A percentile compares a stretch with the other conserved stretches of the same genome.
Evolutionary conservation across 371 early-diverging fungal species (phyloP).

Genomic region (Mortierella sp.): DNA sequence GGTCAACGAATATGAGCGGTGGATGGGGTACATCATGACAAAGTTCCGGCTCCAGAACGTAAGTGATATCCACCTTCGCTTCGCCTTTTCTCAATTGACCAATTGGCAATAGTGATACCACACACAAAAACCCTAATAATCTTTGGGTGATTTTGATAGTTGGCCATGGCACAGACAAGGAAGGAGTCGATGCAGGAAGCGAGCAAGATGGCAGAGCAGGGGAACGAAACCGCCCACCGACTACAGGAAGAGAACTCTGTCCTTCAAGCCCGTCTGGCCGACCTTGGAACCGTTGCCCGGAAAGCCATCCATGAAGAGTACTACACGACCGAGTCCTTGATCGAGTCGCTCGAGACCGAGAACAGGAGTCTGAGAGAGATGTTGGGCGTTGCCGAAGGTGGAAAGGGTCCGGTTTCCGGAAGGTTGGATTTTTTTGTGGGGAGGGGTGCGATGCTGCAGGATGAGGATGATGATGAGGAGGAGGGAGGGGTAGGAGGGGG

Average conservation of each 20-base stretch:
- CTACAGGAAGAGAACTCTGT: slow-evolving; percentile 42
- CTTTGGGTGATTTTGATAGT: no score
- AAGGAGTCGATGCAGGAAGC: slow-evolving; percentile 54
- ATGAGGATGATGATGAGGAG: slow-evolving; percentile 21
- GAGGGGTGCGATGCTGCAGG: slow-evolving; percentile 1
- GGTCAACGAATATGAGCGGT: slow-evolving; percentile 47
- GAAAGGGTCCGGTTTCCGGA: slow-evolving; percentile 12
- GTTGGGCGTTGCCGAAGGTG: slow-evolving; percentile 39
- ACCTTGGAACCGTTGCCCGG: slow-evolving; percentile 38
- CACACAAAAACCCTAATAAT: background rate
- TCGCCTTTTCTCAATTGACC: background rate
- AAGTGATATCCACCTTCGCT: slow-evolving; percentile 4
- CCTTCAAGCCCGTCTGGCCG: slow-evolving; percentile 30
- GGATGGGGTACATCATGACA: slow-evolving; percentile 55
- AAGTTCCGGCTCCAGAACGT: slow-evolving; percentile 56
- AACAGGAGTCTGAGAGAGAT: slow-evolving; percentile 45
- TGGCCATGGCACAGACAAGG: slow-evolving; percentile 53
- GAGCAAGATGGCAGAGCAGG: slow-evolving; percentile 51
- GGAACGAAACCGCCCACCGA: slow-evolving; percentile 31
- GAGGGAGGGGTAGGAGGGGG: slow-evolving; percentile 8
- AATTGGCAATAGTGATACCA: background rate
- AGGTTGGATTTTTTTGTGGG: slow-evolving; percentile 11
- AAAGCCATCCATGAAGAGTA: slow-evolving; percentile 50
- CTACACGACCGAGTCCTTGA: slow-evolving; percentile 46
- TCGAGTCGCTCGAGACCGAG: slow-evolving; percentile 46